Base-by-base conservation (phyloP, 2,329 filamentous ascomycete genomes). In the Acrocalymma vagum region DNA sequence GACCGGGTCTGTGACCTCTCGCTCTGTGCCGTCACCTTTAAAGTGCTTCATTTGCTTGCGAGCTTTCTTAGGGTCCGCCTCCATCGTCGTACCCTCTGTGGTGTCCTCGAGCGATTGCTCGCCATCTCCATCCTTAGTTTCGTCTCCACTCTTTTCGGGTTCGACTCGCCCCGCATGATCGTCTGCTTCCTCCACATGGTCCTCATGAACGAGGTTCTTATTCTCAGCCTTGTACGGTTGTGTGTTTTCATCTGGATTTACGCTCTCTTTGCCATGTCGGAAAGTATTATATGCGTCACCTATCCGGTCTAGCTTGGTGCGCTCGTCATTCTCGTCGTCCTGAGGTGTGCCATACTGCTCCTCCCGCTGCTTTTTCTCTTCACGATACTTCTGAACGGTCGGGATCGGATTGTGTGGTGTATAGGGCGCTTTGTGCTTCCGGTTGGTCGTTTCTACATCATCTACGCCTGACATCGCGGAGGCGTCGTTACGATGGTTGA, bases 1-100 rank as follows among this genome's bases (percentile, higher is more conserved):
- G 25, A 89, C 78, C 0, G 86, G 86, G 57, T 90, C 86, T 1
- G 85, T 89, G 30, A 89, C 86, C 60, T 86, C 77, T 44, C 79
- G 72, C 42, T 78, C 75, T 17, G 76, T 73, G 20, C 73, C 69
- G 42, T 78, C 73, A 20, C 73, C 69, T 29, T 65, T 71, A 43
- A 67, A 69, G 42, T 78, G 73, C 58, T 79, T 77, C 71, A 79
- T 73, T 9, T 63, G 53, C 59, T 79, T 79, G 25, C 77, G 64
- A 44, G 73, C 72, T 45, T 75, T 65, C 53, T 73, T 76, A 1
- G 76, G 73, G 40, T 78, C 68, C 36, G 52, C 47, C 7, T 65
- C 63, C 10, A 48, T 52, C 16, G 69, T 45, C 4, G 57, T 53
- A 10, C 66, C 67, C 50, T 79, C 68, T 1, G 76, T 77, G 2